phyloP scores from a whole-genome alignment of 2,329 filamentous ascomycete genomes.

The Dactylellina leptospora region DNA sequence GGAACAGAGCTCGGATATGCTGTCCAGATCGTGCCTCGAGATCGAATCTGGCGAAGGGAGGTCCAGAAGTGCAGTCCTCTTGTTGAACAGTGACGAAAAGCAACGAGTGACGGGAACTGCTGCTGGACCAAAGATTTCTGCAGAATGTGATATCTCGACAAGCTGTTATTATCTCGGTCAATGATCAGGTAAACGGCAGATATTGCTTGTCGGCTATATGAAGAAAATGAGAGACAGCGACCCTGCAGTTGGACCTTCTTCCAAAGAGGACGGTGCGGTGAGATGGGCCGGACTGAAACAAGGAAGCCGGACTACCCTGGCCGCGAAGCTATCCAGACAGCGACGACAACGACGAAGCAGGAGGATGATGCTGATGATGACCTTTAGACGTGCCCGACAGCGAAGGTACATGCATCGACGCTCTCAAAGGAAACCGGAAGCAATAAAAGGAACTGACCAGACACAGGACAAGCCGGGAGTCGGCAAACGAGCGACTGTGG shows the following conservation, averaged over 20 bases:
- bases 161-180: background rate
- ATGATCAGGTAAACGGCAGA: constrained; percentile 37
- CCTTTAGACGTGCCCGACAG: too few relatives aligned
- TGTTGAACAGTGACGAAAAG: too few relatives aligned
- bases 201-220: constrained; percentile 24
- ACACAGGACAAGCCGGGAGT: background rate
- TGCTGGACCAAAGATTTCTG: background rate
- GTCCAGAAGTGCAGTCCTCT: constrained; percentile 1
- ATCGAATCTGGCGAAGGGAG: background rate
- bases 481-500: constrained; percentile 1
- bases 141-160: too few relatives aligned
- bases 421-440: background rate
- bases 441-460: background rate
- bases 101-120: background rate
- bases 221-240: background rate
- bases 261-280: constrained; percentile 47
- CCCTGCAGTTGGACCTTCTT: constrained; percentile 19
- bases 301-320: constrained; percentile 14
- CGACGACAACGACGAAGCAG: too few relatives aligned
- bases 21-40: background rate
- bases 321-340: background rate
- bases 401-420: too few relatives aligned
- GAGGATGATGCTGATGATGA: background rate
- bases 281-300: constrained; percentile 31
- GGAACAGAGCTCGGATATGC: constrained; percentile 47